Evolutionary conservation across 371 early-diverging fungal genomes (phyloP), one percentile per base, ranked within the genome.

Genomic region (Coemansia sp.): DNA sequence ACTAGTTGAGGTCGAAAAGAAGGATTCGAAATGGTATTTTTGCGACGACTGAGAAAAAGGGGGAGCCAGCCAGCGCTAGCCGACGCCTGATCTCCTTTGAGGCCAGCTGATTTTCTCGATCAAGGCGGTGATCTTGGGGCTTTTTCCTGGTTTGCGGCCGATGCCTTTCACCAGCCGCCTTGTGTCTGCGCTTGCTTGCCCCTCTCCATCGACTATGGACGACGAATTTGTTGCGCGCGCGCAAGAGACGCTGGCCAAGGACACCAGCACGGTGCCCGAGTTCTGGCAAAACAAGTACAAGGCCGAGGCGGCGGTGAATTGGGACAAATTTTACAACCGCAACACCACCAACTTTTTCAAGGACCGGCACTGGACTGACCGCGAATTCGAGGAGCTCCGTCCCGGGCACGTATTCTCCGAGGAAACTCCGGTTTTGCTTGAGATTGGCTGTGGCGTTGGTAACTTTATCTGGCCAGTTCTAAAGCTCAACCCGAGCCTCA

Each of bases 371-470:
- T 97, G 97, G 97, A 91, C 94, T 2, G 92, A 93, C 69, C 82
- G 93, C 4, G 98, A 97, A 78, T 98, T 97, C 78, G 84, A 84
- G n/a, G 94, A 96, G 68, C 81, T 94, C 43, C 67, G 70, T 60
- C 78, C 67, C 18, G 72, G 68, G 51, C 69, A 65, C 34, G 11
- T 50, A 14, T 74, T 69, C 14, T 54, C 75, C 1, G 75, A 74
- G 36, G 9, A 58, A 14, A 65, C 43, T 72, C 67, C 61, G 2
- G 60, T 58, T 1, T 42, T 87, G 4, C 70, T 90, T 2, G 94
- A 94, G 77, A 82, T 93, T 42, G 98, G 98, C 38, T 98, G 98
- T 77, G 98, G 97, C 40, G 96, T 96, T 0, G 98, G 98, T 49
- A 96, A 95, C 79, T 96, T 97, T 83, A 82, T 94, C 40, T 97